Evolutionary conservation across 129 eudicot species (phyloP).

Genomic region (Flaveria brownii): DNA sequence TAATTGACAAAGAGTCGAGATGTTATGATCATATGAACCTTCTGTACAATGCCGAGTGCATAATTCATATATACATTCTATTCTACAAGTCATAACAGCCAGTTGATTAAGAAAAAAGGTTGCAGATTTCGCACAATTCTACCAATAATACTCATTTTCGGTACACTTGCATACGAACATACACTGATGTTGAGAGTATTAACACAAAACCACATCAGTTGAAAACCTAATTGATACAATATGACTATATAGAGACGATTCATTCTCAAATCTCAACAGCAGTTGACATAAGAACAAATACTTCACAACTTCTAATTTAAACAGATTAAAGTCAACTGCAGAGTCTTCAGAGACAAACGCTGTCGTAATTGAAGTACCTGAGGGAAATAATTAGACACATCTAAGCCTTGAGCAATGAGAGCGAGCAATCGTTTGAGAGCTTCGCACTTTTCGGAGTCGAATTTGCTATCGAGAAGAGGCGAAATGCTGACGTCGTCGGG

Average conservation of each 20-base stretch:
- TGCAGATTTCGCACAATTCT: too few species aligned
- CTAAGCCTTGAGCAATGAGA: constrained; percentile 93
- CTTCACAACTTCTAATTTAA: not conserved
- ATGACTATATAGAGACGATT: constrained; percentile 1
- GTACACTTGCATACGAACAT: constrained; percentile 5
- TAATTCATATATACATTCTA: not conserved
- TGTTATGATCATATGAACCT: constrained; percentile 8
- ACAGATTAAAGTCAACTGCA: not conserved
- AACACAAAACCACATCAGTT: not conserved
- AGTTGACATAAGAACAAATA: not conserved
- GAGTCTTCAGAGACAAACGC: not conserved
- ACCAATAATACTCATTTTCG: not conserved
- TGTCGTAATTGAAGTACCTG: constrained; percentile 50
- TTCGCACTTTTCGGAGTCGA: constrained; percentile 93
- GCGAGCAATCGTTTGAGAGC: constrained; percentile 96
- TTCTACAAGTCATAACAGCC: too few species aligned
- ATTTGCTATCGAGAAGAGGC: constrained; percentile 90
- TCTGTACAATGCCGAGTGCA: constrained; percentile 1
- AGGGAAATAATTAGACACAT: constrained; percentile 92
- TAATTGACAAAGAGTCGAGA: not conserved
- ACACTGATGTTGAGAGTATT: not conserved
- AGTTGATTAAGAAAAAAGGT: too few species aligned
- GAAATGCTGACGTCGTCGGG: constrained; percentile 91
- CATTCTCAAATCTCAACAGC: not conserved
- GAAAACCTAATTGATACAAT: constrained; percentile 18